A percentile compares a stretch with the other conserved stretches of the same genome.
These are phyloP conservation scores for Haematococcus sp. DNA, from an alignment of 139 green algal species.

Conservation along the genomic window DNA sequence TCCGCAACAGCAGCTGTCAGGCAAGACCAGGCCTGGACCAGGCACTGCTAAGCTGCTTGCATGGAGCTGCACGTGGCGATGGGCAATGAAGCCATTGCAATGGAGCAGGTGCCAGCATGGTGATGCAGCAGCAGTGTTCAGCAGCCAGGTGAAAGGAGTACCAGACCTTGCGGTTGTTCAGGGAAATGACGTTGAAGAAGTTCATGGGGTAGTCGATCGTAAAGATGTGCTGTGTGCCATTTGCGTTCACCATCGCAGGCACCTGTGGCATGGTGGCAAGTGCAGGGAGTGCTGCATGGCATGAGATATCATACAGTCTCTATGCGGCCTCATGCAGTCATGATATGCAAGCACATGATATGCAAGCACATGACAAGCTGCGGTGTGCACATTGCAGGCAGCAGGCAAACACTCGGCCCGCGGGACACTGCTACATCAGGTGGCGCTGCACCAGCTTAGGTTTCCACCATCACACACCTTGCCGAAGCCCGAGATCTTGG, in stretches of 20 bases:
- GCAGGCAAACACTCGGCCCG: no score
- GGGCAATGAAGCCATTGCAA: not conserved
- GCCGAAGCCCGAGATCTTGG: constrained; percentile 20
- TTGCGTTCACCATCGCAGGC: constrained; percentile 8
- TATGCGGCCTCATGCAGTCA: no score
- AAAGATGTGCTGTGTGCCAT: constrained; percentile 3
- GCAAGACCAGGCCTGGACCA: not conserved
- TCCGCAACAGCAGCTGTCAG: no score
- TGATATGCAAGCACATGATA: no score
- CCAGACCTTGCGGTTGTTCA: constrained; percentile 4
- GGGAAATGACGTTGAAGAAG: not conserved
- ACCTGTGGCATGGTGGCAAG: no score
- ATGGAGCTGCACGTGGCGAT: no score
- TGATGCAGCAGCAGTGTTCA: not conserved
- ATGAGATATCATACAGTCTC: no score
- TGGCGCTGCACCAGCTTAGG: no score
- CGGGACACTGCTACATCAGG: no score
- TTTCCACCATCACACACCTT: constrained; percentile 11
- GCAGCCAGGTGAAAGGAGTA: not conserved
- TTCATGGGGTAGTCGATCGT: constrained; percentile 1
- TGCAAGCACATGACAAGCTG: no score
- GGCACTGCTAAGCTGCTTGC: not conserved
- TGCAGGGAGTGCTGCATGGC: no score
- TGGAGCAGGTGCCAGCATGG: not conserved
- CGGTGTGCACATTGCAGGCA: no score